These are phyloP conservation scores for Pichia cactophila DNA, from an alignment of 1,139 yeast genomes.

Conservation along the genomic window DNA sequence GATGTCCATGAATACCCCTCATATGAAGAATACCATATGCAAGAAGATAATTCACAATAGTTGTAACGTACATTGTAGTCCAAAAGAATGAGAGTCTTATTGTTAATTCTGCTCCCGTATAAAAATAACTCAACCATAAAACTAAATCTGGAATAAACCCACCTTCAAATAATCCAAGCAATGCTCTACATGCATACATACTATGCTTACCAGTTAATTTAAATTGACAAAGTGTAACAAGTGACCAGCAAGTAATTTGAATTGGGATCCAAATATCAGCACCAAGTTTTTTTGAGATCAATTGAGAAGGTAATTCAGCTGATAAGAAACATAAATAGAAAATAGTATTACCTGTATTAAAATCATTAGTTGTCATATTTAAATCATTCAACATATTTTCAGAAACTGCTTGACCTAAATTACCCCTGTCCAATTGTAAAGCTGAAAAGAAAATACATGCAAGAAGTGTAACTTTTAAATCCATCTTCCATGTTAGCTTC, in stretches of 20 bases:
- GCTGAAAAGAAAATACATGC: slow-evolving; percentile 47
- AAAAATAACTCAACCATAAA: slow-evolving; percentile 50
- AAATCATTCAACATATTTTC: slow-evolving; percentile 41
- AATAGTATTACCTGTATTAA: slow-evolving; percentile 42
- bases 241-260: slow-evolving; percentile 44
- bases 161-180: slow-evolving; percentile 46
- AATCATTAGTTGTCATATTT: slow-evolving; percentile 38
- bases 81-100: slow-evolving; percentile 45
- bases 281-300: slow-evolving; percentile 44
- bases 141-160: slow-evolving; percentile 52
- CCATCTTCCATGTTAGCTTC: slow-evolving; percentile 35
- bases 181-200: slow-evolving; percentile 38
- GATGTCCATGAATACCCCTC: slow-evolving; percentile 32
- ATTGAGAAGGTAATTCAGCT: slow-evolving; percentile 52
- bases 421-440: slow-evolving; percentile 45
- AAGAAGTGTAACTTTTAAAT: slow-evolving; percentile 38
- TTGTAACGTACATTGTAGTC: slow-evolving; percentile 37
- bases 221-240: slow-evolving; percentile 43
- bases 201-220: slow-evolving; percentile 30
- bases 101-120: slow-evolving; percentile 43
- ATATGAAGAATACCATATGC: slow-evolving; percentile 42
- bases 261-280: slow-evolving; percentile 49
- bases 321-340: slow-evolving; percentile 37
- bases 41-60: slow-evolving; percentile 34
- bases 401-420: slow-evolving; percentile 43